Evolutionary conservation across 306 rosid genomes (phyloP), one percentile per base, ranked within the genome.

Genomic region (Boehmeria nivea): DNA sequence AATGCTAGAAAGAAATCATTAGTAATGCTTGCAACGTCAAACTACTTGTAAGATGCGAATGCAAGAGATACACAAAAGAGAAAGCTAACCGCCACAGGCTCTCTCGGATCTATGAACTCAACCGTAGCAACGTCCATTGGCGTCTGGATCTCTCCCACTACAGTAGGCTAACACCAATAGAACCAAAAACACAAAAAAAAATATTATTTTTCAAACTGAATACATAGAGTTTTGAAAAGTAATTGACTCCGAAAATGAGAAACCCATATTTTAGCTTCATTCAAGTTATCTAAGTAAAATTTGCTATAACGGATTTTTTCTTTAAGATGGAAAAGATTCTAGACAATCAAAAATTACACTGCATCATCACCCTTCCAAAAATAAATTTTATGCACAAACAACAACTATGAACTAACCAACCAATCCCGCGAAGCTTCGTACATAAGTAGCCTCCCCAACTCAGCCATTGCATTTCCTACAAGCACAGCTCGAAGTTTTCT

Each of bases 381-480:
- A 40, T 4, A 40, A 40, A 40, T 0, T n/a, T 40, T 40, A 1
- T 40, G 15, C 17, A 33, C 24, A 44, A 2, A n/a, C 8, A 51
- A 51, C 19, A 59, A 42, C 54, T 3, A 50, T 63, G 40, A 68
- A 82, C 95, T 78, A 66, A 87, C 99, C 96, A 91, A 49, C 89
- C 99, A 91, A 75, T 91, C 96, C 76, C 96, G 80, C 44, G 96
- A 81, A 50, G 96, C 99, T 73, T 91, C 99, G 45, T 87, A 87
- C 40, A 91, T 64, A 20, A 91, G 93, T 42, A 91, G 49, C 77
- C 99, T 91, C 63, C 99, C 96, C 77, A 91, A 66, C 78, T 91
- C 99, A 28, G 89, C 93, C 99, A 91, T 77, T 15, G 99, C 99
- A 79, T 72, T 91, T 83, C 76, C 99, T 87, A 69, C 54, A 69